A percentile compares a stretch with the other conserved stretches of the same genome.
Conservation (phyloP, 225 moss, liverwort and hornwort genomes). For the Sphagnum tenellum region DNA sequence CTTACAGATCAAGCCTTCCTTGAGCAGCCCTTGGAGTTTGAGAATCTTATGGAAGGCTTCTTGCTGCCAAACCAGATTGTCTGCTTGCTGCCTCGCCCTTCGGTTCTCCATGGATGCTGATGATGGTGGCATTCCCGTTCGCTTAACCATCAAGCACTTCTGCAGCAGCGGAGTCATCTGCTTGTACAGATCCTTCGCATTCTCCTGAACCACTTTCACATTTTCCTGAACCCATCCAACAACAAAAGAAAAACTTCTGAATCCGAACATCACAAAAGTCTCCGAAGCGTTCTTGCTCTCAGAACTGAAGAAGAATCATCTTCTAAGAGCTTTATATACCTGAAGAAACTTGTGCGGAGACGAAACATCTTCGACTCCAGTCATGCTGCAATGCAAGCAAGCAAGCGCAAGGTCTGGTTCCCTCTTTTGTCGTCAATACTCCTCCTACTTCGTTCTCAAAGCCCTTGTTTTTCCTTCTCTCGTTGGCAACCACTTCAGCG, state of each 20-base stretch:
- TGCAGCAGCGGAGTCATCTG: constrained; percentile 9
- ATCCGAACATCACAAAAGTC: not conserved
- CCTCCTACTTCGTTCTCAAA: too few species aligned
- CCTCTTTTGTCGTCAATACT: too few species aligned
- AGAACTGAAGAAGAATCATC: not conserved
- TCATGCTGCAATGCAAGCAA: not conserved
- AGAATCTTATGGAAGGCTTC: constrained; percentile 48
- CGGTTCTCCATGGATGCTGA: constrained; percentile 9
- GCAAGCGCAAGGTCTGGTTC: too few species aligned
- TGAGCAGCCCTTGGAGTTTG: constrained; percentile 39
- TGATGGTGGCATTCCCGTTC: not conserved
- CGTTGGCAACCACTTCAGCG: too few species aligned
- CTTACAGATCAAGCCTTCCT: constrained; percentile 25
- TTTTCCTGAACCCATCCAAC: not conserved
- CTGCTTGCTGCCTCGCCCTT: constrained; percentile 29
- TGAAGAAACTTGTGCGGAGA: constrained; percentile 9
- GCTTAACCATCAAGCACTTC: constrained; percentile 2
- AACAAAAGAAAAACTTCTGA: not conserved
- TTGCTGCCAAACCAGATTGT: constrained; percentile 56
- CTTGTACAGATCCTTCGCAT: constrained; percentile 9
- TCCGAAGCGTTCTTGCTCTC: not conserved
- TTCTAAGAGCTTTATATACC: not conserved
- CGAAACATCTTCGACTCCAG: not conserved
- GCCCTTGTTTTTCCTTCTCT: too few species aligned
- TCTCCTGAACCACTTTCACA: constrained; percentile 2